A percentile compares a stretch with the other conserved stretches of the same genome.
These are phyloP conservation scores for Vaccinium macrocarpon DNA, from an alignment of 148 eudicot species.

Conservation along the genomic window DNA sequence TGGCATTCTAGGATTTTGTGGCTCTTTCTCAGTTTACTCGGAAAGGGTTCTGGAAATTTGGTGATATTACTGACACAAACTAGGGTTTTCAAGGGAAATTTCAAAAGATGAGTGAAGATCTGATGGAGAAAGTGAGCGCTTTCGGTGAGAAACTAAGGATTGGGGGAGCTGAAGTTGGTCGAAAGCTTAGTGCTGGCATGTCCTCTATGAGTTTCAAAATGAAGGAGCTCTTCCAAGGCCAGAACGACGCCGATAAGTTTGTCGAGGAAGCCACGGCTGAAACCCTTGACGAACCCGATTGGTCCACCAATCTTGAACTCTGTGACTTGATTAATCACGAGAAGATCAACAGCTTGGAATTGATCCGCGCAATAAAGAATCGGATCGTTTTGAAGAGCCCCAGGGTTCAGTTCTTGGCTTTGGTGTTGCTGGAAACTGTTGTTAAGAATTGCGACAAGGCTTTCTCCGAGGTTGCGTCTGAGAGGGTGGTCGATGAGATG, in stretches of 20 bases:
- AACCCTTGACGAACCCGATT: conserved; percentile 80
- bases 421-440: conserved; percentile 85
- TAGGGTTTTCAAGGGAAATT: conserved; percentile 18
- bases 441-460: conserved; percentile 97
- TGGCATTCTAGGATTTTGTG: neutral
- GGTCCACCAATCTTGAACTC: conserved; percentile 89
- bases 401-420: conserved; percentile 76
- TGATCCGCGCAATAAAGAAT: conserved; percentile 78
- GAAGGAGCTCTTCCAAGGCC: conserved; percentile 90
- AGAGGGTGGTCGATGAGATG: conserved; percentile 97
- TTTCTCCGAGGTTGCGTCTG: conserved; percentile 92
- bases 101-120: conserved; percentile 71
- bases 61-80: neutral
- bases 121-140: conserved; percentile 86
- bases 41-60: neutral
- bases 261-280: conserved; percentile 96
- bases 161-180: conserved; percentile 74
- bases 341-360: conserved; percentile 69
- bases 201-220: conserved; percentile 88
- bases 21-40: neutral
- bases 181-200: conserved; percentile 75
- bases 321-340: conserved; percentile 92
- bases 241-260: conserved; percentile 78
- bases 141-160: conserved; percentile 83
- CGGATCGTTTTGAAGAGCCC: conserved; percentile 75